Conservation (phyloP, 306 rosid genomes). For the Cicer cuneatum region DNA sequence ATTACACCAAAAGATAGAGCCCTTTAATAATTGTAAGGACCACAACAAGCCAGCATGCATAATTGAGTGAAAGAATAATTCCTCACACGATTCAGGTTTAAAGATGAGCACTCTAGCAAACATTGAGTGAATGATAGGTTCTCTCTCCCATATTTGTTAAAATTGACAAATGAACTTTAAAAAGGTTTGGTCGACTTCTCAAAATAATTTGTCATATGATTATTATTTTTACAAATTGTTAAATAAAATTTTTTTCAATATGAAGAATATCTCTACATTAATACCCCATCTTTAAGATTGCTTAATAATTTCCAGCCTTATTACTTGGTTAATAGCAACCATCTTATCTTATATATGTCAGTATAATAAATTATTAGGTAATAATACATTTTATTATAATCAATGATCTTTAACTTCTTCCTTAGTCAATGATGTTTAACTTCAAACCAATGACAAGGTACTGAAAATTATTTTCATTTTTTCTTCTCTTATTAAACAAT, state of each 20-base stretch:
- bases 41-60: constrained; percentile 31
- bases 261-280: neutral
- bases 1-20: constrained; percentile 17
- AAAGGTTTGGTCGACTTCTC: constrained; percentile 43
- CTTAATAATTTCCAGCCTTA: neutral
- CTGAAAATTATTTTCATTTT: no score
- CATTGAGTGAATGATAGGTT: constrained; percentile 38
- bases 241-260: constrained; percentile 28
- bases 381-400: no score
- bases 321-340: neutral
- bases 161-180: constrained; percentile 44
- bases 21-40: constrained; percentile 46
- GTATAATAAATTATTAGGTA: no score
- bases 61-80: constrained; percentile 35
- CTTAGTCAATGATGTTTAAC: no score
- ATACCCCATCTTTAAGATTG: constrained; percentile 6
- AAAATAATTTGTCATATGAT: constrained; percentile 25
- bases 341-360: no score
- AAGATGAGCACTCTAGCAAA: constrained; percentile 38
- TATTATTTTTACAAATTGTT: neutral
- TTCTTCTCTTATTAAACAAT: no score
- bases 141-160: constrained; percentile 29
- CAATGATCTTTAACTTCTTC: no score
- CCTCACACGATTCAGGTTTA: constrained; percentile 14
- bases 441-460: no score